phyloP scores from a whole-genome alignment of 2,329 filamentous ascomycete species.

The Elsinoe necatrix region DNA sequence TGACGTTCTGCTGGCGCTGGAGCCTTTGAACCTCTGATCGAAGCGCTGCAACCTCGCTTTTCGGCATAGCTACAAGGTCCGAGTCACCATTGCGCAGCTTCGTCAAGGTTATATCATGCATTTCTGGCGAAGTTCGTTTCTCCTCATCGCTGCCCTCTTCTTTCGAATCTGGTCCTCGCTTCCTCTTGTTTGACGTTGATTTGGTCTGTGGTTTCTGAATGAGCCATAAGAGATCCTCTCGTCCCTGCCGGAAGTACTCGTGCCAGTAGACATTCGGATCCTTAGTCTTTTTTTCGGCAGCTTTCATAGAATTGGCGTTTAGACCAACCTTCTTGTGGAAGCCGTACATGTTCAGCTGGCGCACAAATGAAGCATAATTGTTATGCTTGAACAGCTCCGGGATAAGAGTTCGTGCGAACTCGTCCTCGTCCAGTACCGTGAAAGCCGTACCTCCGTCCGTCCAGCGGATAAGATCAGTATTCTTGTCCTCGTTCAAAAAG shows the following conservation, averaged over 20 bases:
- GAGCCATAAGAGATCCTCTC: conserved; percentile 87
- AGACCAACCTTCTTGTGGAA: conserved; percentile 54
- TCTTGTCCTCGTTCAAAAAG: conserved; percentile 86
- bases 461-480: conserved; percentile 93
- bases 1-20: conserved; percentile 77
- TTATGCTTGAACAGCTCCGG: conserved; percentile 72
- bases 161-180: conserved; percentile 42
- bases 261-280: conserved; percentile 98
- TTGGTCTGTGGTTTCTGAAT: conserved; percentile 90
- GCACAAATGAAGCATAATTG: conserved; percentile 69
- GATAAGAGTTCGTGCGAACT: conserved; percentile 65
- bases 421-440: conserved; percentile 92
- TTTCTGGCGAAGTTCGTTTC: conserved; percentile 33
- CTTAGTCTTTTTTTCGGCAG: conserved; percentile 85
- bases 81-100: conserved; percentile 25
- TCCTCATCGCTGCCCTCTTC: conserved; percentile 68
- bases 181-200: conserved; percentile 39
- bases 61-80: conserved; percentile 44
- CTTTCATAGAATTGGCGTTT: conserved; percentile 95
- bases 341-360: conserved; percentile 55
- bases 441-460: conserved; percentile 95
- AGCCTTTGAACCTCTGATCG: conserved; percentile 74
- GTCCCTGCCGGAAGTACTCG: conserved; percentile 86
- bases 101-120: conserved; percentile 34
- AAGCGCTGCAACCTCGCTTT: conserved; percentile 69